phyloP scores from a whole-genome alignment of 148 eudicot genomes.

The Dysphania ambrosioides region DNA sequence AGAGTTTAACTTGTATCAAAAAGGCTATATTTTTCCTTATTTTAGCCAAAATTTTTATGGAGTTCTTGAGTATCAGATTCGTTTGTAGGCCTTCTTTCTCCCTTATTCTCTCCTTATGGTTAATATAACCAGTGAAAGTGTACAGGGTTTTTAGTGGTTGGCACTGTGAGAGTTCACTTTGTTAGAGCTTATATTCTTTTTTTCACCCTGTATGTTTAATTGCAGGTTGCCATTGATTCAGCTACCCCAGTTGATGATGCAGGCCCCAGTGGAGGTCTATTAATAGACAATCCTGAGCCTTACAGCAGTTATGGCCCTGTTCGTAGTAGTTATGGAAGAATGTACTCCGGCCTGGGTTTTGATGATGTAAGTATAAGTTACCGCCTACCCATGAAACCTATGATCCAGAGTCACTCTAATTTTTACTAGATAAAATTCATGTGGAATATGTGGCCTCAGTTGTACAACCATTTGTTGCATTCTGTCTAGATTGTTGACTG shows the following conservation, averaged over 20 bases:
- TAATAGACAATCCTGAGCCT: slow-evolving; percentile 72
- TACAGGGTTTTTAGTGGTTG: neutral
- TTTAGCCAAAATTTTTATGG: no score
- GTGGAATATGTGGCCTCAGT: neutral
- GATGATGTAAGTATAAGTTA: slow-evolving; percentile 66
- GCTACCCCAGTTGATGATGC: slow-evolving; percentile 92
- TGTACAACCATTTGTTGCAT: neutral
- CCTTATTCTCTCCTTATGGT: no score
- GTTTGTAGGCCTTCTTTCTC: neutral
- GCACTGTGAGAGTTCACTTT: neutral
- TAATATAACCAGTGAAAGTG: neutral
- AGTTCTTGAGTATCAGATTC: neutral
- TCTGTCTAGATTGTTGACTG: neutral
- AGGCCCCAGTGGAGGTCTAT: slow-evolving; percentile 60
- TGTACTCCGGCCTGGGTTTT: slow-evolving; percentile 70
- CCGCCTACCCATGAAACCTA: neutral
- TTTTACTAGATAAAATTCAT: neutral
- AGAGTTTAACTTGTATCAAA: neutral
- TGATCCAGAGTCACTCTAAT: neutral
- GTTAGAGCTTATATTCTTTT: neutral
- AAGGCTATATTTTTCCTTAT: no score
- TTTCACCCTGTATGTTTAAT: neutral
- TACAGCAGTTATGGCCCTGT: slow-evolving; percentile 71
- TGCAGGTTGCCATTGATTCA: slow-evolving; percentile 94
- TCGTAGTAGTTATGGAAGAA: slow-evolving; percentile 69